A percentile compares a stretch with the other conserved stretches of the same genome.
These are phyloP conservation scores for Chaetoceros tenuissimus DNA, from an alignment of 108 stramenopile genomes.

Conservation along the genomic window DNA sequence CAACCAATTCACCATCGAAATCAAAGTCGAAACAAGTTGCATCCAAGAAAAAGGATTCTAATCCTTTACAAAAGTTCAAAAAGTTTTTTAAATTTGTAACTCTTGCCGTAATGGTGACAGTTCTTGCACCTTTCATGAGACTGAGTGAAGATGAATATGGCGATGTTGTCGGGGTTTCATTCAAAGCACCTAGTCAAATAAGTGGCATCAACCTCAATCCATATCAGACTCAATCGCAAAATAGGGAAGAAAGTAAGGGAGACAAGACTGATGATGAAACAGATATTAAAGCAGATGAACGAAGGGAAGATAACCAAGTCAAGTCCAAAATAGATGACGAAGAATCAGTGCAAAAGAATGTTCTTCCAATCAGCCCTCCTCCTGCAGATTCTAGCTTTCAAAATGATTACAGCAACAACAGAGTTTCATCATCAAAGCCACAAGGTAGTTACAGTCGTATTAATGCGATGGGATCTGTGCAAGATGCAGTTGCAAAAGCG, in stretches of 20 bases:
- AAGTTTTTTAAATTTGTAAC: not conserved
- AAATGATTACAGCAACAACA: not conserved
- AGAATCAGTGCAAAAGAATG: not conserved
- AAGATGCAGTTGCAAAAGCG: constrained; percentile 59
- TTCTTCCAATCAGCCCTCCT: not conserved
- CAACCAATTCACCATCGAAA: too few species aligned
- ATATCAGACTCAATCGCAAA: not conserved
- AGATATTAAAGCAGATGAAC: not conserved
- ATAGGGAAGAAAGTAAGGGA: not conserved
- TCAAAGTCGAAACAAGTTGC: not conserved
- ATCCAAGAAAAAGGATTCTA: not conserved
- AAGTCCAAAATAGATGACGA: not conserved
- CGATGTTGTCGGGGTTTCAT: not conserved
- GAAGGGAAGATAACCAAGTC: not conserved
- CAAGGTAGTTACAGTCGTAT: constrained; percentile 6
- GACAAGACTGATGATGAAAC: not conserved
- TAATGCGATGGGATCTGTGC: constrained; percentile 39
- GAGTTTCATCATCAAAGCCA: not conserved
- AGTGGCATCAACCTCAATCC: not conserved
- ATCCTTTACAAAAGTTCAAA: not conserved
- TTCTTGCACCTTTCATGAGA: not conserved
- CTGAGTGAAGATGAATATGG: not conserved
- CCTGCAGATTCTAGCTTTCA: too few species aligned
- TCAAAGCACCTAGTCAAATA: not conserved
- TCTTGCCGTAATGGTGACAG: not conserved